Evolutionary conservation across 2,329 filamentous ascomycete genomes (phyloP), one percentile per base, ranked within the genome.

Genomic region (Penicillium sclerotigenum): DNA sequence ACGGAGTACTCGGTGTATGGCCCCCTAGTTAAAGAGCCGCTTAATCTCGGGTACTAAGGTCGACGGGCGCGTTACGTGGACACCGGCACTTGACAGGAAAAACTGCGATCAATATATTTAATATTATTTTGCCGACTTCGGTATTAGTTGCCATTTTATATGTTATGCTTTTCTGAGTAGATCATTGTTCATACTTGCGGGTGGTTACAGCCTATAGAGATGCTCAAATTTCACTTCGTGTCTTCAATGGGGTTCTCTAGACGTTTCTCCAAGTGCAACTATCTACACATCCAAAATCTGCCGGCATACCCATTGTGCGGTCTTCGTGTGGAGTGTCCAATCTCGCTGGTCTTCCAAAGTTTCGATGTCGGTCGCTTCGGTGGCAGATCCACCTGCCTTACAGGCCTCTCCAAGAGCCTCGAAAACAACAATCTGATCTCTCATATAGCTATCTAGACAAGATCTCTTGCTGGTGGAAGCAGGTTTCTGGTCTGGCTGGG

Each of bases 371-470:
- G 54, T 62, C 7, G 58, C 61, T 11, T 68, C 63, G 9, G 29
- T 10, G 5, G 6, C 14, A 24, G 56, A 31, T 41, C 22, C 62
- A 18, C n/a, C 18, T 8, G 56, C 29, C 29, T 31, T 68, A 65
- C n/a, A 65, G 67, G 20, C 53, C 70, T 61, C 5, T 4, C 81
- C 81, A 20, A 87, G 68, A 16, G 81, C 81, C 64, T 85, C 81
- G 55, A 84, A 86, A 0, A 86, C 75, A 1, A 85, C 79, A 26
- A 86, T 60, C 62, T 86, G 83, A 67, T 86, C 84, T 41, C 80
- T 72, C 77, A 84, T 76, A 58, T 78, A 75, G 64, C 78, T 75
- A 61, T 86, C 83, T 4, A 84, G 77, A 60, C 76, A 81, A 0
- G 80, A 77, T 50, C 56, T 59, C 50, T 48, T 57, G 13, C 4